Evolutionary conservation across 2,329 filamentous ascomycete genomes (phyloP).

Genomic region (Xylaria sp.): DNA sequence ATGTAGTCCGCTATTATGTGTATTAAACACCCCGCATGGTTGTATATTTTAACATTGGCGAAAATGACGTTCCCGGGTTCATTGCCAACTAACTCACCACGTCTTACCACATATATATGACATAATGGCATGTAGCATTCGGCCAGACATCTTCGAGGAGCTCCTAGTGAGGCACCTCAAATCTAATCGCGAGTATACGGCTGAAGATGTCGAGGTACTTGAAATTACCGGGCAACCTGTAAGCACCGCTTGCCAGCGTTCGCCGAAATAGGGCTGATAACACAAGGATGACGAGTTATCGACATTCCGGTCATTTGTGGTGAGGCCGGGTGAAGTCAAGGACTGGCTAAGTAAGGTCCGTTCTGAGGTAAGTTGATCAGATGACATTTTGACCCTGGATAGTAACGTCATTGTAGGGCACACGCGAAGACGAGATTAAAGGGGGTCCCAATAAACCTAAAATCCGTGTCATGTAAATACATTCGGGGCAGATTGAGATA

Average conservation of each 20-base stretch:
- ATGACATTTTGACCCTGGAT: neutral
- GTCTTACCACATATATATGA: neutral
- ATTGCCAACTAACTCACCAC: neutral
- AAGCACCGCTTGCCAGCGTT: neutral
- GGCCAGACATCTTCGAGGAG: neutral
- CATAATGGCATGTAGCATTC: neutral
- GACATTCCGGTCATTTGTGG: neutral
- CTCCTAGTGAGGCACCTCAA: neutral
- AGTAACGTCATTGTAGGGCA: neutral
- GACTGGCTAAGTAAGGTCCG: neutral
- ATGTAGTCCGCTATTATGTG: no score
- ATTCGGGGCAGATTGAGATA: neutral
- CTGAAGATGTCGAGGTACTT: neutral
- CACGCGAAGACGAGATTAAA: neutral
- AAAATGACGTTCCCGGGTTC: neutral
- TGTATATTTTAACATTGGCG: neutral
- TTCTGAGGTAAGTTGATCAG: neutral
- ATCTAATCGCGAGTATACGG: neutral
- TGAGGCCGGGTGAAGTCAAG: neutral
- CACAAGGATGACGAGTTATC: neutral
- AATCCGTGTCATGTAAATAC: neutral
- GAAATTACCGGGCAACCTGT: neutral
- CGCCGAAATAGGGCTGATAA: neutral
- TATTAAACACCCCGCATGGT: neutral
- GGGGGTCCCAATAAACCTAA: neutral